A percentile compares a stretch with the other conserved stretches of the same genome.
These are phyloP conservation scores for Hylodesmum podocarpum DNA, from an alignment of 306 rosid genomes.

Conservation along the genomic window DNA sequence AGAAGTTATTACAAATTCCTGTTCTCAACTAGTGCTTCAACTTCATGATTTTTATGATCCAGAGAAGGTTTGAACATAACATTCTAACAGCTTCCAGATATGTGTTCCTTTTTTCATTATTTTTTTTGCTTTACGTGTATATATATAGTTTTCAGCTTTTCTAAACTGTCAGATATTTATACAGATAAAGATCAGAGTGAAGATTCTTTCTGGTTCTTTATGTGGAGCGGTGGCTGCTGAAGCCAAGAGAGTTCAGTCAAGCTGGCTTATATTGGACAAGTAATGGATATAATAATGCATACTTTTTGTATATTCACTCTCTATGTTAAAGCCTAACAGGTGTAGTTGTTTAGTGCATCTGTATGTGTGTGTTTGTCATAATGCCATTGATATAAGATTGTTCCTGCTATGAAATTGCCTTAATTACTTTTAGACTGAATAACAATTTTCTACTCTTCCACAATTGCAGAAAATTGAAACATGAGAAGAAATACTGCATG, in stretches of 20 bases:
- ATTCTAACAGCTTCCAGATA: background rate
- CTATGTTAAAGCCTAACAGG: constrained; percentile 20
- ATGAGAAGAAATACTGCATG: constrained; percentile 79
- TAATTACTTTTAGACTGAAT: constrained; percentile 19
- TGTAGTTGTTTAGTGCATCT: constrained; percentile 17
- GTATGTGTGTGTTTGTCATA: constrained; percentile 6
- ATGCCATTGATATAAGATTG: constrained; percentile 5
- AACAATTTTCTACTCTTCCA: constrained; percentile 17
- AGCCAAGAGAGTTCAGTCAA: constrained; percentile 83
- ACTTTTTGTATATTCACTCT: constrained; percentile 24
- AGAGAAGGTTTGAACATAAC: constrained; percentile 58
- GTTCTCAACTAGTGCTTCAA: constrained; percentile 84
- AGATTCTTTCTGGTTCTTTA: constrained; percentile 56
- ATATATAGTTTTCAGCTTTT: constrained; percentile 29
- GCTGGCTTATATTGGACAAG: constrained; percentile 96
- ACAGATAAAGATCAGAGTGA: constrained; percentile 84
- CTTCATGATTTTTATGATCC: constrained; percentile 82
- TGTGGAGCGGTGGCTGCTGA: constrained; percentile 81
- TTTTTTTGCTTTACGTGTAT: background rate
- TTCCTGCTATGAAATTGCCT: background rate
- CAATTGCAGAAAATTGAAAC: constrained; percentile 61
- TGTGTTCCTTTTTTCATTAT: background rate
- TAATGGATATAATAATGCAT: constrained; percentile 42
- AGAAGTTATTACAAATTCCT: constrained; percentile 73
- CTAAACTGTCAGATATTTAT: constrained; percentile 16